phyloP scores from a whole-genome alignment of 2,329 filamentous ascomycete genomes.

The Cladophialophora bantiana region DNA sequence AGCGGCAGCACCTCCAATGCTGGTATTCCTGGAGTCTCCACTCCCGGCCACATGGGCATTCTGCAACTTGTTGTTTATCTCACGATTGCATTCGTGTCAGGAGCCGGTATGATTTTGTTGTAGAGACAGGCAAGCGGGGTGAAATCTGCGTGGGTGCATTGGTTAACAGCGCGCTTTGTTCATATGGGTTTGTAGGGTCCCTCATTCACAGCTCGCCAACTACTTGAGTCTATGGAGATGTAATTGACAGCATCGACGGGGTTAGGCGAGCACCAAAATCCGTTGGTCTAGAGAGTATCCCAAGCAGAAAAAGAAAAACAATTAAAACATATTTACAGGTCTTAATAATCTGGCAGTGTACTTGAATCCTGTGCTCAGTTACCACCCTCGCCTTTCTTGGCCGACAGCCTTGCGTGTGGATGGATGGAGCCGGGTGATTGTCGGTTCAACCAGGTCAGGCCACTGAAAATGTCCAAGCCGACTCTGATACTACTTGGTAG shows the following conservation, averaged over 20 bases:
- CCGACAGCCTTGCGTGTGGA: not conserved
- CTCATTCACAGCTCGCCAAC: slow-evolving; percentile 1
- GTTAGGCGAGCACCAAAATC: slow-evolving; percentile 19
- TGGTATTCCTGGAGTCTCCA: slow-evolving; percentile 26
- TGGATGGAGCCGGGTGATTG: not conserved
- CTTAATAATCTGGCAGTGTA: not conserved
- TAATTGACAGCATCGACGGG: slow-evolving; percentile 24
- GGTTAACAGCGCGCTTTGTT: slow-evolving; percentile 15
- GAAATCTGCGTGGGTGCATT: not conserved
- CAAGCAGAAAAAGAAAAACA: slow-evolving; percentile 1
- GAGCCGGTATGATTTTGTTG: slow-evolving; percentile 56
- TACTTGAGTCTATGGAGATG: slow-evolving; percentile 4
- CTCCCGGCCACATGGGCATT: slow-evolving; percentile 45
- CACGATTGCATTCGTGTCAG: slow-evolving; percentile 52
- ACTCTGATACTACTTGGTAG: too few species aligned
- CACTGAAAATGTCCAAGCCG: not conserved
- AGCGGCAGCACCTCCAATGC: slow-evolving; percentile 41
- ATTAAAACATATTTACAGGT: not conserved
- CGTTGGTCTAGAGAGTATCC: slow-evolving; percentile 21
- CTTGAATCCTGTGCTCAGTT: not conserved
- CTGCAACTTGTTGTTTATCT: slow-evolving; percentile 54
- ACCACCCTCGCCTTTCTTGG: too few species aligned
- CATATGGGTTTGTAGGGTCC: slow-evolving; percentile 21
- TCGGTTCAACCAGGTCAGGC: not conserved
- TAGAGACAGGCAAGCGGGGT: slow-evolving; percentile 42